phyloP scores from a whole-genome alignment of 768 basidiomycete species.

The Fomitopsis serialis region DNA sequence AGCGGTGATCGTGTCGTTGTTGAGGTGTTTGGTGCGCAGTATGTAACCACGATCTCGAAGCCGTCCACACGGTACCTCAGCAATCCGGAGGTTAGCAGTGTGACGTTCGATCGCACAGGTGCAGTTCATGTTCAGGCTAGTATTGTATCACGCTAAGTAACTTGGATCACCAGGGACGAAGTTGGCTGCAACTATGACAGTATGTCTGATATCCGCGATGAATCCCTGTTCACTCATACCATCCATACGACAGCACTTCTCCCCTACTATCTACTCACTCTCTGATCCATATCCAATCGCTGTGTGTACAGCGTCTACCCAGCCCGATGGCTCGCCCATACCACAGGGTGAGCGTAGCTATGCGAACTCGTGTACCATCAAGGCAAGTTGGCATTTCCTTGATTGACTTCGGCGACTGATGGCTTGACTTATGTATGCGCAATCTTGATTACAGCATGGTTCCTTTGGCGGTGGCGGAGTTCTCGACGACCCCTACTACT shows the following conservation, averaged over 20 bases:
- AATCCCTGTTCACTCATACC: background rate
- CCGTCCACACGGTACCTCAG: slow-evolving; percentile 33
- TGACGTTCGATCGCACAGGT: slow-evolving; percentile 68
- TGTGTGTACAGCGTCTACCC: slow-evolving; percentile 52
- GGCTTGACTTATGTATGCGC: background rate
- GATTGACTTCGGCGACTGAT: too few species aligned
- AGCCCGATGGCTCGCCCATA: slow-evolving; percentile 49
- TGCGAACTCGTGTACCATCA: slow-evolving; percentile 73
- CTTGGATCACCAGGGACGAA: slow-evolving; percentile 41
- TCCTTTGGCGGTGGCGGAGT: slow-evolving; percentile 62
- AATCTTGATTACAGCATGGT: slow-evolving; percentile 50
- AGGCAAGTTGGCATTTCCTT: too few species aligned
- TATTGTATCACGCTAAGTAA: background rate
- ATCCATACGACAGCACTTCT: slow-evolving; percentile 44
- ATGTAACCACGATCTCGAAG: slow-evolving; percentile 42
- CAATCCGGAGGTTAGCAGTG: slow-evolving; percentile 65
- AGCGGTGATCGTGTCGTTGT: slow-evolving; percentile 23
- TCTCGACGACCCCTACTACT: slow-evolving; percentile 54
- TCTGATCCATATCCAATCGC: slow-evolving; percentile 69
- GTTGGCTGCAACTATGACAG: slow-evolving; percentile 64
- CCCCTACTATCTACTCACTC: slow-evolving; percentile 65
- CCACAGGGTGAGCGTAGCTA: slow-evolving; percentile 48
- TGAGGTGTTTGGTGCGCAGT: slow-evolving; percentile 42
- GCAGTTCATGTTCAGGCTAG: slow-evolving; percentile 10
- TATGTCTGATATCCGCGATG: slow-evolving; percentile 25